Evolutionary conservation across 345 rosid species (phyloP), one percentile per base, ranked within the genome.

Genomic region (Euclidium syriacum): DNA sequence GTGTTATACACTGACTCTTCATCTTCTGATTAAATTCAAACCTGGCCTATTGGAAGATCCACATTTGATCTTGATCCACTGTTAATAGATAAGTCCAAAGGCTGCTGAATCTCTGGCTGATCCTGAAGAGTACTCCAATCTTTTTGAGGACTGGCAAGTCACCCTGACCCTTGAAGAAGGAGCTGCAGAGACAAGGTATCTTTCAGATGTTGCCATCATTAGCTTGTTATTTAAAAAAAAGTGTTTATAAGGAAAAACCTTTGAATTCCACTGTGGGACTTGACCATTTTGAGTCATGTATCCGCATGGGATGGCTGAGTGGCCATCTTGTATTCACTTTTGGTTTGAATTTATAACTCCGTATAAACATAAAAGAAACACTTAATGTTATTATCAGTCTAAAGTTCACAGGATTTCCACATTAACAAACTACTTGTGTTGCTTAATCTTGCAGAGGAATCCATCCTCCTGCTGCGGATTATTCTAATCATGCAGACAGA

Each of bases 71-170:
- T 33, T 61, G 60, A 59, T 52, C 41, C 10, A 12, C 40, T 61
- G 7, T 41, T 39, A 6, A 53, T 78, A 92, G 98, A 80, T 92
- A 52, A 92, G 88, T 73, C 82, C 97, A 61, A 90, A 87, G 77
- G 98, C 98, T 30, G 98, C 98, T 25, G 98, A 92, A 64, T 89
- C 97, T 61, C 78, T 92, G 81, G 97, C 98, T 4, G 98, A 92
- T 81, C 96, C 97, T 64, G 86, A 79, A 67, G 98, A 92, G 78
- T 92, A 92, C 74, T 80, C 96, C 41, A 92, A 89, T 81, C 54
- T 92, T 74, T 92, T 89, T 77, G 97, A 92, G 52, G 94, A 92
- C 77, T 87, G 97, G 98, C 94, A 90, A 79, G 79, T 82, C 42
- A 82, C 96, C 32, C 78, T 92, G 29, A 79, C 95, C 47, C 75